phyloP scores from a whole-genome alignment of 2,329 filamentous ascomycete genomes.

The Orbilia ellipsospora region DNA sequence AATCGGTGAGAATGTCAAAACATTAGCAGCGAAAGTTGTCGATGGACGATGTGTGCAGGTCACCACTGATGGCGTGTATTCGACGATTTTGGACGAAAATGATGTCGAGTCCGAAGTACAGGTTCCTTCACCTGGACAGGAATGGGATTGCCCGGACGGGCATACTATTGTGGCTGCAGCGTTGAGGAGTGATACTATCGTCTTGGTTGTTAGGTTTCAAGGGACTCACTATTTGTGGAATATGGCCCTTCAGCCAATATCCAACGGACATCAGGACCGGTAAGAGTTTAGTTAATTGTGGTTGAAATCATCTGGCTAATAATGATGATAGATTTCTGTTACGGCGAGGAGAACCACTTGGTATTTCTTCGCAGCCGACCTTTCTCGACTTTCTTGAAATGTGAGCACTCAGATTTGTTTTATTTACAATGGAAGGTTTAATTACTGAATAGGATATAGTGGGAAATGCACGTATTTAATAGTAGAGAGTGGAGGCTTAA shows the following conservation, averaged over 20 bases:
- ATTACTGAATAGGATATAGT: conserved; percentile 20
- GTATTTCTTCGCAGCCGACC: conserved; percentile 32
- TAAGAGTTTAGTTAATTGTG: not conserved
- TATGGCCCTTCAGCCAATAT: conserved; percentile 31
- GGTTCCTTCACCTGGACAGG: conserved; percentile 37
- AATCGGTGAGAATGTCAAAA: conserved; percentile 34
- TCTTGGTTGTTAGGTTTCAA: conserved; percentile 24
- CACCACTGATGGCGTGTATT: conserved; percentile 40
- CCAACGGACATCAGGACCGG: conserved; percentile 40
- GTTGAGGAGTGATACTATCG: conserved; percentile 20
- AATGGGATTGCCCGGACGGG: conserved; percentile 47
- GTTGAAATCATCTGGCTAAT: not conserved
- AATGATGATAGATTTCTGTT: conserved; percentile 25
- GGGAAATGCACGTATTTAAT: conserved; percentile 6
- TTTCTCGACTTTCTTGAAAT: conserved; percentile 39
- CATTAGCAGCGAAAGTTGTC: conserved; percentile 18
- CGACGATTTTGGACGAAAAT: conserved; percentile 36
- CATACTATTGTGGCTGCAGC: conserved; percentile 26
- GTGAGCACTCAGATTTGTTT: not conserved
- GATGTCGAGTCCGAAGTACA: conserved; percentile 46
- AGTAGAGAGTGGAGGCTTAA: conserved; percentile 18
- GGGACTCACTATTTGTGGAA: conserved; percentile 40
- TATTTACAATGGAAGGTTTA: not conserved
- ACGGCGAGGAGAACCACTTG: conserved; percentile 20
- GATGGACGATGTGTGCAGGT: conserved; percentile 41